A percentile compares a stretch with the other conserved stretches of the same genome.
These are phyloP conservation scores for Ustulina deusta DNA, from an alignment of 2,329 filamentous ascomycete genomes.

Conservation along the genomic window DNA sequence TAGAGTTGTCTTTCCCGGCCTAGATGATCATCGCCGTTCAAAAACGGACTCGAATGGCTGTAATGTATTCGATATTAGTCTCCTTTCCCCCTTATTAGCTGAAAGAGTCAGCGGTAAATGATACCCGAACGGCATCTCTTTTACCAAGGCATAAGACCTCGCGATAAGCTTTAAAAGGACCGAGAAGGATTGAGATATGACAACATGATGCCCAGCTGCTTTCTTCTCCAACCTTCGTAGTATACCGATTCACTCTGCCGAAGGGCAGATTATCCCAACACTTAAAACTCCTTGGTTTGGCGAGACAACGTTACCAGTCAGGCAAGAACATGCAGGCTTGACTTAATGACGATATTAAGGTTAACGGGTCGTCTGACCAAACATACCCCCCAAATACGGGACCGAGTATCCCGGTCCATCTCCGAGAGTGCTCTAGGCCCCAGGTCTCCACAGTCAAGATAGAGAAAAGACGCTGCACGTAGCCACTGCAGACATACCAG, in stretches of 20 bases:
- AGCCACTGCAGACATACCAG: not conserved
- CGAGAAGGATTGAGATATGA: not conserved
- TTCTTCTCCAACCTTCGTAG: not conserved
- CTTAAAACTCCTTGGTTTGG: not conserved
- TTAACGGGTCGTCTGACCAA: not conserved
- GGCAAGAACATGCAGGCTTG: not conserved
- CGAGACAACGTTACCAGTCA: not conserved
- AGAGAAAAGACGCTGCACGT: not conserved
- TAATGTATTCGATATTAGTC: not conserved
- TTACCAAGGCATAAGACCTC: not conserved
- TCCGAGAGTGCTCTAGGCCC: not conserved
- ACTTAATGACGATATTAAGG: not conserved
- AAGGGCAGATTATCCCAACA: not conserved
- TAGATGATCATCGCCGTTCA: too few species aligned
- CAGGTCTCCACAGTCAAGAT: not conserved
- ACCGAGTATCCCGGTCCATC: not conserved
- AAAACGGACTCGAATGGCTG: too few species aligned
- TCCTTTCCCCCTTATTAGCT: not conserved
- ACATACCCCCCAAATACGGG: not conserved
- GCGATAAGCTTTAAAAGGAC: not conserved
- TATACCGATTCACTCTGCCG: not conserved
- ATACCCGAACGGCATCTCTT: too few species aligned
- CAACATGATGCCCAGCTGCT: not conserved
- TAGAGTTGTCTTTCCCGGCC: too few species aligned
- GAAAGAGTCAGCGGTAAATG: not conserved